These are phyloP conservation scores for Coniochaeta sp. DNA, from an alignment of 2,329 filamentous ascomycete species.

Conservation along the genomic window DNA sequence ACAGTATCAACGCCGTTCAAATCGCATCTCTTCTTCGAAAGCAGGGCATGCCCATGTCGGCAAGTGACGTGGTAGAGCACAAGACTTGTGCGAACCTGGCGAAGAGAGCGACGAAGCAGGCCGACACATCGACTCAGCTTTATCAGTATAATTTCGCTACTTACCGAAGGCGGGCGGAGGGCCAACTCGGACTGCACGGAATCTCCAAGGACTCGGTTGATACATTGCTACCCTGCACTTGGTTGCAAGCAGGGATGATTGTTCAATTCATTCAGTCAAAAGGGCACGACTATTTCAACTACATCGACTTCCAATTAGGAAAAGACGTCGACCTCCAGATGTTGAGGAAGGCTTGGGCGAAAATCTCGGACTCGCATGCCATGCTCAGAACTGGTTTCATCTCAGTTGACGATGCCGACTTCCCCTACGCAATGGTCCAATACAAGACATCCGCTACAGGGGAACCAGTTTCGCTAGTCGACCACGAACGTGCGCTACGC, in stretches of 20 bases:
- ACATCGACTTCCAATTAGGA: conserved; percentile 48
- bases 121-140: background rate
- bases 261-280: conserved; percentile 62
- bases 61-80: conserved; percentile 67
- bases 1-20: conserved; percentile 83
- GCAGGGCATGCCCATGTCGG: conserved; percentile 49
- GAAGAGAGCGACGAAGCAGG: conserved; percentile 3
- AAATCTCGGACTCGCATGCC: conserved; percentile 46
- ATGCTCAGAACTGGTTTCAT: conserved; percentile 74
- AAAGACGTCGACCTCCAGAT: conserved; percentile 24
- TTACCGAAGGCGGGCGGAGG: conserved; percentile 13
- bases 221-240: conserved; percentile 67
- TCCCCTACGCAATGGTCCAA: conserved; percentile 70
- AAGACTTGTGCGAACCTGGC: conserved; percentile 37
- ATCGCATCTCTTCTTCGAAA: conserved; percentile 62
- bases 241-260: conserved; percentile 73
- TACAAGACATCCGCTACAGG: conserved; percentile 25
- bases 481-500: background rate
- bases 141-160: conserved; percentile 29
- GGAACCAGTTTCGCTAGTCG: conserved; percentile 11
- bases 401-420: conserved; percentile 48
- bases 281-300: conserved; percentile 70
- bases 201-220: conserved; percentile 31
- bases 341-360: conserved; percentile 53
- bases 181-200: conserved; percentile 16